These are phyloP conservation scores for Cercospora citrullina DNA, from an alignment of 2,329 filamentous ascomycete genomes.

Conservation along the genomic window DNA sequence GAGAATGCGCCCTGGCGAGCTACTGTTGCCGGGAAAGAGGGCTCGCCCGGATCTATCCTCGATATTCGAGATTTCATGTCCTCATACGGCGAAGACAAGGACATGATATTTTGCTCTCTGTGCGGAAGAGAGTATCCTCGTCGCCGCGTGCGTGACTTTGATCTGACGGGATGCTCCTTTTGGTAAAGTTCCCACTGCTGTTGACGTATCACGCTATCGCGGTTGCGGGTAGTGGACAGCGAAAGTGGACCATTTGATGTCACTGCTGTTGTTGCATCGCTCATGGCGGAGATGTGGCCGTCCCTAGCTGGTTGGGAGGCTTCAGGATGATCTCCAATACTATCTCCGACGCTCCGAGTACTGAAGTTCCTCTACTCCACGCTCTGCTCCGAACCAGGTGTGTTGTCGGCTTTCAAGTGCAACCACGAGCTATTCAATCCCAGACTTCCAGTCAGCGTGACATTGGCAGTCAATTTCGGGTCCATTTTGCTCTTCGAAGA, in stretches of 20 bases:
- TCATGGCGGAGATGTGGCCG: neutral
- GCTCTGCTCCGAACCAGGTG: neutral
- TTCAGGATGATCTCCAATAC: neutral
- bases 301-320: neutral
- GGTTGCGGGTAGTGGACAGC: neutral
- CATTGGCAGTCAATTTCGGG: neutral
- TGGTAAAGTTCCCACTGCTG: neutral
- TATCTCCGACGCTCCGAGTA: neutral
- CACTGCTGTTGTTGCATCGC: neutral
- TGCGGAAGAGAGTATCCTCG: neutral
- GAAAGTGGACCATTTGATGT: neutral
- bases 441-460: neutral
- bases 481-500: neutral
- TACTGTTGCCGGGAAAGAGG: neutral
- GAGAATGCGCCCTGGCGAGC: neutral
- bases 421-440: neutral
- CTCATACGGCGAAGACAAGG: neutral
- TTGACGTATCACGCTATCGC: neutral
- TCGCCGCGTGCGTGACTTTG: neutral
- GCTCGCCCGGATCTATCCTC: neutral
- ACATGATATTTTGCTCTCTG: neutral
- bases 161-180: neutral
- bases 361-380: neutral
- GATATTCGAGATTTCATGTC: slow-evolving; percentile 9
- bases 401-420: neutral